Base-by-base conservation (phyloP, 495 filamentous ascomycete species). In the Hypoxylon rickii region DNA sequence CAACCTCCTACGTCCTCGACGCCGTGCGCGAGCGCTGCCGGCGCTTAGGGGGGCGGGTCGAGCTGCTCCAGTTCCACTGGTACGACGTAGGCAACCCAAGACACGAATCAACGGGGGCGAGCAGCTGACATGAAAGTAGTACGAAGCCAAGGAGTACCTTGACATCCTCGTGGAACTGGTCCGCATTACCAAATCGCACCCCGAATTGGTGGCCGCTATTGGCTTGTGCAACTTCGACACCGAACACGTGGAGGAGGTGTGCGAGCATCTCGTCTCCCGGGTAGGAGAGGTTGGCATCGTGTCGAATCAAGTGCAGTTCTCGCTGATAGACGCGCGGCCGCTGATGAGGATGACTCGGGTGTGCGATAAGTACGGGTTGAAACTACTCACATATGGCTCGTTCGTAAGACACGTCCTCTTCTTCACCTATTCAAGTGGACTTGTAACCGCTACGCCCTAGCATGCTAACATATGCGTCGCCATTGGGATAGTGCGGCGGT, bases 21-120 rank as follows among this genome's bases (percentile, higher is more conserved):
- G 75, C 70, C 24, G 69, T 76, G 11, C 56, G 61, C 11, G 72
- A 78, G 55, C 58, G 74, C 17, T 72, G 67, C 16, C 66, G 66
- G 19, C 52, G 67, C 12, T 48, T 78, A 17, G 53, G 67, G 3
- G 63, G 69, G 1, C 61, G 68, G 17, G 60, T 76, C 11, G 75
- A 77, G 52, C 64, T 77, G 6, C 53, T 78, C 7, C 74, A 78
- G 51, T 75, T 78, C 51, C 75, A 77, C 47, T 78, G 74, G 73
- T 70, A 77, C 55, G 63, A 76, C 59, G 72, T 76, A 64, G 47
- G 73, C 49, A 12, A 4, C 44, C 15, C 24, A 29, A 29, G 10
- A 29, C 24, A 29, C 4, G 2, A 5, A 2, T 2, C 16, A 1
- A n/a, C n/a, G n/a, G n/a, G n/a, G n/a, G n/a, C n/a, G n/a, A 15